Evolutionary conservation across 140 eudicot genomes (phyloP).

Genomic region (Ambrosia hybrid): DNA sequence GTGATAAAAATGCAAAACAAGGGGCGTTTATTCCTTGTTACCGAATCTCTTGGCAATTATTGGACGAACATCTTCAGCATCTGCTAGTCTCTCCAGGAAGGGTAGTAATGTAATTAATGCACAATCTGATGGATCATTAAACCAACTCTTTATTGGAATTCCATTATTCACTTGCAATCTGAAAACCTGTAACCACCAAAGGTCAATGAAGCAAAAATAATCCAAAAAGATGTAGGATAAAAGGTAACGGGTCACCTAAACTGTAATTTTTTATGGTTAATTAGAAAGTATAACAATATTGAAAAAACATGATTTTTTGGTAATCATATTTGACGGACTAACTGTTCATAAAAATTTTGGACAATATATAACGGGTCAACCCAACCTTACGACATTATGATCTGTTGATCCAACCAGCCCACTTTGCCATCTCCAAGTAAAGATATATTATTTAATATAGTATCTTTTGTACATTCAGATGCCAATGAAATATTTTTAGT

Average conservation of each 20-base stretch:
- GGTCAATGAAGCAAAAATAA: neutral
- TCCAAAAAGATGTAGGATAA: neutral
- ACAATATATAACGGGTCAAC: no score
- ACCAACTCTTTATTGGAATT: constrained; percentile 99
- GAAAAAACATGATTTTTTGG: no score
- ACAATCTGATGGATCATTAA: constrained; percentile 85
- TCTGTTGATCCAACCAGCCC: no score
- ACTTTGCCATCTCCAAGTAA: no score
- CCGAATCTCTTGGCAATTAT: constrained; percentile 93
- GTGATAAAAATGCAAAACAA: constrained; percentile 51
- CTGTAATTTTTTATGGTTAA: no score
- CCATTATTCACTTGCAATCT: constrained; percentile 98
- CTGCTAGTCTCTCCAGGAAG: constrained; percentile 79
- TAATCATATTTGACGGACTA: no score
- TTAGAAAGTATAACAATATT: no score
- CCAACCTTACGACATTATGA: no score
- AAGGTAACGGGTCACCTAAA: neutral
- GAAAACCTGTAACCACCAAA: constrained; percentile 72
- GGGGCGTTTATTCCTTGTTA: constrained; percentile 92
- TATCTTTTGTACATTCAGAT: no score
- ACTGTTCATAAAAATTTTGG: no score
- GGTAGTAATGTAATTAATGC: constrained; percentile 84
- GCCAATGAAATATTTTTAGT: no score
- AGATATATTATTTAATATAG: no score
- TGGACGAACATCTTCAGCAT: constrained; percentile 97